These are phyloP conservation scores for Tetradesmus obliquus DNA, from an alignment of 139 green algal species.

Conservation along the genomic window DNA sequence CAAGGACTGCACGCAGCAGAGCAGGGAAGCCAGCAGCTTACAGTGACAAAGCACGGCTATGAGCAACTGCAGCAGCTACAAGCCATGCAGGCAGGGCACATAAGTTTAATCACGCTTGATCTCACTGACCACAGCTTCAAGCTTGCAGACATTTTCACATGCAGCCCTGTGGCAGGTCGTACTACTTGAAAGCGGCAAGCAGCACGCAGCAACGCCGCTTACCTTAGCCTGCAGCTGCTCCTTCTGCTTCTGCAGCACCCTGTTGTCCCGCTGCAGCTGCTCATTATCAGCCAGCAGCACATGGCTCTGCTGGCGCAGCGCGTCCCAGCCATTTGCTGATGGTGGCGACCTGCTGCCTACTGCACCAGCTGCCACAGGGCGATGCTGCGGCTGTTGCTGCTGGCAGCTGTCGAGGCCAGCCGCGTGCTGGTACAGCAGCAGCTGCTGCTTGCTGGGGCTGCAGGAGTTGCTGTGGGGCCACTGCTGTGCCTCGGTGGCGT, in stretches of 20 bases:
- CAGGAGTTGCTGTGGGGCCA: not conserved
- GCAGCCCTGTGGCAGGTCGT: too few relatives aligned
- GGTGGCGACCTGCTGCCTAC: not conserved
- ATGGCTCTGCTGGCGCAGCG: not conserved
- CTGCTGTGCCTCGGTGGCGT: not conserved
- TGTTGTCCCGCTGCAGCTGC: slow-evolving; percentile 13
- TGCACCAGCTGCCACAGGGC: not conserved
- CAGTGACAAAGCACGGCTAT: too few relatives aligned
- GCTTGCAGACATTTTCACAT: too few relatives aligned
- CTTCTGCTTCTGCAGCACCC: slow-evolving; percentile 23
- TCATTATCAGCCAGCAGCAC: not conserved
- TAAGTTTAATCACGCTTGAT: too few relatives aligned
- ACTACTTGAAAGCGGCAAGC: not conserved
- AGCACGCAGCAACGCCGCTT: not conserved
- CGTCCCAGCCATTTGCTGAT: not conserved
- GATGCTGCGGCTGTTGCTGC: not conserved
- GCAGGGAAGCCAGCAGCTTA: too few relatives aligned
- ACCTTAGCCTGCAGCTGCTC: slow-evolving; percentile 18
- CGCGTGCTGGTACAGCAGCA: not conserved
- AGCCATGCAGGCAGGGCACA: too few relatives aligned
- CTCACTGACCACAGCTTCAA: too few relatives aligned
- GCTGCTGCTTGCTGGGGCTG: not conserved
- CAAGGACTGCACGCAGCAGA: too few relatives aligned
- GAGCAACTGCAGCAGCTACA: too few relatives aligned
- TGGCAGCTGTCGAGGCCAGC: not conserved